Percentiles rank a stretch among this genome's conserved stretches.
Evolutionary conservation across 1,139 yeast species (phyloP).

Genomic region (Saccharomyces pastorianus): DNA sequence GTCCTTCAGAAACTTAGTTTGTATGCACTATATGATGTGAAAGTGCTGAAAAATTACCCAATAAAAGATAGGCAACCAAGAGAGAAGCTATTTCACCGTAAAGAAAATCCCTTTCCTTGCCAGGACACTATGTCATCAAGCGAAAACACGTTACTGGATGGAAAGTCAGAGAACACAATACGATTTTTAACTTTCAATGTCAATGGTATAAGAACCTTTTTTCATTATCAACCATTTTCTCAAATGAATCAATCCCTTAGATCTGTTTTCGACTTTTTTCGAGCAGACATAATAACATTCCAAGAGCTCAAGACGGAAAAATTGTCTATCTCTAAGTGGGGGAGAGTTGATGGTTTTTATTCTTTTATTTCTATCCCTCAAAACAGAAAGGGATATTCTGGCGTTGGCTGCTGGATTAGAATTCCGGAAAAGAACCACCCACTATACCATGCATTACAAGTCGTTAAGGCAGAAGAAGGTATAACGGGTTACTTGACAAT

Average conservation of each 20-base stretch:
- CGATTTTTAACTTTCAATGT: conserved; percentile 71
- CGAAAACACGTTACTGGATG: neutral
- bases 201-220: conserved; percentile 73
- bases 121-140: neutral
- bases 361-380: conserved; percentile 66
- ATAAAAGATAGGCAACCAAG: neutral
- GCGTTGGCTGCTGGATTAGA: conserved; percentile 79
- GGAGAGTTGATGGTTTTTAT: conserved; percentile 48
- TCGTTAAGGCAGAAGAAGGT: conserved; percentile 81
- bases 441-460: conserved; percentile 38
- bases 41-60: neutral
- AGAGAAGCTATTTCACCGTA: neutral
- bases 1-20: neutral
- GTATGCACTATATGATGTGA: neutral
- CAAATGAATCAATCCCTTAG: conserved; percentile 40
- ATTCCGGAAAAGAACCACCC: conserved; percentile 39
- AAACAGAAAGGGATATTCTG: conserved; percentile 73
- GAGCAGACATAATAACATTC: conserved; percentile 71
- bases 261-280: conserved; percentile 44
- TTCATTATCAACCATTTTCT: conserved; percentile 81
- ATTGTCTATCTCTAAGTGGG: conserved; percentile 44
- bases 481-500: conserved; percentile 59
- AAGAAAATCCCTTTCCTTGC: neutral
- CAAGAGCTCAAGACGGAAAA: conserved; percentile 72
- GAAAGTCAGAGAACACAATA: conserved; percentile 10